Percentiles rank a stretch among this genome's conserved stretches.
These are phyloP conservation scores for Lophium mytilinum DNA, from an alignment of 495 filamentous ascomycete genomes.

Conservation along the genomic window DNA sequence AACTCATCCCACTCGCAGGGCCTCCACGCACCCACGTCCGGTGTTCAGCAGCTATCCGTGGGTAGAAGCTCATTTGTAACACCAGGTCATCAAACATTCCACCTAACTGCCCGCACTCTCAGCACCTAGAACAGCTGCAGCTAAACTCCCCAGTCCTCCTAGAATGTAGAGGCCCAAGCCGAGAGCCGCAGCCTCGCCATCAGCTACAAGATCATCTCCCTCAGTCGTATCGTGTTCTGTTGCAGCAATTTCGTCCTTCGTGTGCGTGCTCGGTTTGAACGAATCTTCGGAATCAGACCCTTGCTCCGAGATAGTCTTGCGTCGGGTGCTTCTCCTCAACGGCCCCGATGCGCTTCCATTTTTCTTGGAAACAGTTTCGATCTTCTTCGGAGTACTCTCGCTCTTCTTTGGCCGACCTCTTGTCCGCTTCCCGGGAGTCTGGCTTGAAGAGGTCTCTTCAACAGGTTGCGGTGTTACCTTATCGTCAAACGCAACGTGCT, in stretches of 20 bases:
- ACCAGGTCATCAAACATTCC: too few species aligned
- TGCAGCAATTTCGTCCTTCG: slow-evolving; percentile 2
- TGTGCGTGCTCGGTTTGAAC: slow-evolving; percentile 6
- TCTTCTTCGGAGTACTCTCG: neutral
- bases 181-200: slow-evolving; percentile 20
- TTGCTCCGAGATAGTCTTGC: slow-evolving; percentile 6
- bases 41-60: too few species aligned
- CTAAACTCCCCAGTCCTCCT: slow-evolving; percentile 16
- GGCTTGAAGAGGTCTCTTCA: neutral
- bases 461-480: neutral
- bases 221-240: slow-evolving; percentile 13
- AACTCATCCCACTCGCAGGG: too few species aligned
- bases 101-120: neutral
- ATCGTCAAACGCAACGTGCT: slow-evolving; percentile 22
- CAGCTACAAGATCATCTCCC: slow-evolving; percentile 10
- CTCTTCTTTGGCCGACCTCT: slow-evolving; percentile 23
- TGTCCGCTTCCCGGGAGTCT: slow-evolving; percentile 10
- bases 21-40: too few species aligned
- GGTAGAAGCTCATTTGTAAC: too few species aligned
- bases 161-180: slow-evolving; percentile 6
- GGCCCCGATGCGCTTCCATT: neutral
- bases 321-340: slow-evolving; percentile 10
- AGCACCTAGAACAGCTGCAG: neutral
- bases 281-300: slow-evolving; percentile 14
- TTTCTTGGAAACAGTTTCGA: neutral